phyloP scores from a whole-genome alignment of 768 basidiomycete species.

The Rhodocollybia butyracea region DNA sequence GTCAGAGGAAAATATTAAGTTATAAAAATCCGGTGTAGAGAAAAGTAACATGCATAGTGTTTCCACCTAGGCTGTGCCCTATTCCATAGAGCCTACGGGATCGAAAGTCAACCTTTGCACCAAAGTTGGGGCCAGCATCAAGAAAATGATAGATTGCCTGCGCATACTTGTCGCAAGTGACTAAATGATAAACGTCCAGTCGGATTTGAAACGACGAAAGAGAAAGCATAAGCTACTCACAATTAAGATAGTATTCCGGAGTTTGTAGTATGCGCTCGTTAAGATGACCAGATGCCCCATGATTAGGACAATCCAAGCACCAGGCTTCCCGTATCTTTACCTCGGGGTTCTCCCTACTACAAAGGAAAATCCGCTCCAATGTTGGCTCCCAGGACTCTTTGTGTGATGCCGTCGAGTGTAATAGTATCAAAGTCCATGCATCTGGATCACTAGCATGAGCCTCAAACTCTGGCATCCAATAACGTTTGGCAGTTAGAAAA shows the following conservation, averaged over 20 bases:
- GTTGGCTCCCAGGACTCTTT: slow-evolving; percentile 74
- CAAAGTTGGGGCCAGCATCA: slow-evolving; percentile 33
- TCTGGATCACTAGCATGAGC: slow-evolving; percentile 31
- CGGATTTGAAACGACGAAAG: slow-evolving; percentile 1
- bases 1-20: background rate
- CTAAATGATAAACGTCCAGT: slow-evolving; percentile 29
- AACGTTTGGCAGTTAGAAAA: slow-evolving; percentile 54
- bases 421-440: slow-evolving; percentile 54
- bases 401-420: slow-evolving; percentile 72
- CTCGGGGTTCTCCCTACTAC: slow-evolving; percentile 14
- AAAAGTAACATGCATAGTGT: slow-evolving; percentile 43
- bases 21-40: slow-evolving; percentile 3
- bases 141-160: slow-evolving; percentile 57
- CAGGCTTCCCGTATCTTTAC: slow-evolving; percentile 55
- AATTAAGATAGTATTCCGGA: slow-evolving; percentile 42
- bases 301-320: slow-evolving; percentile 72
- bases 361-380: slow-evolving; percentile 43
- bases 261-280: slow-evolving; percentile 46
- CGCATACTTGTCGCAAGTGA: slow-evolving; percentile 65
- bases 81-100: slow-evolving; percentile 55
- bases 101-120: slow-evolving; percentile 43
- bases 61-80: slow-evolving; percentile 68
- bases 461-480: slow-evolving; percentile 42
- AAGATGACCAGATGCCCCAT: slow-evolving; percentile 56
- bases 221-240: slow-evolving; percentile 28